A percentile compares a stretch with the other conserved stretches of the same genome.
These are phyloP conservation scores for Russula vinacea DNA, from an alignment of 768 basidiomycete genomes.

Conservation along the genomic window DNA sequence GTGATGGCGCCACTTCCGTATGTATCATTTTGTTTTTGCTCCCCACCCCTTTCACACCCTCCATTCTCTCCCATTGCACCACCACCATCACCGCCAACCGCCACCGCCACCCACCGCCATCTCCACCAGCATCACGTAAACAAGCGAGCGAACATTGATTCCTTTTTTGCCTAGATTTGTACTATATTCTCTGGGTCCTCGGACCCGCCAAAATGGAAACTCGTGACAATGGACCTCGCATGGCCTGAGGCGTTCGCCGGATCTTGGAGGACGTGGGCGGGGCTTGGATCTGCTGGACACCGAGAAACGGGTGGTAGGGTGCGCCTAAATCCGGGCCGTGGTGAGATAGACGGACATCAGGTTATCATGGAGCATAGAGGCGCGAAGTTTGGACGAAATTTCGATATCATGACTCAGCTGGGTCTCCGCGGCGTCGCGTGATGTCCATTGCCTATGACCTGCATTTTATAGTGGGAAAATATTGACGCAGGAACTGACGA, in stretches of 20 bases:
- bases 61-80: background rate
- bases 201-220: background rate
- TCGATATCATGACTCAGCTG: background rate
- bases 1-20: slow-evolving; percentile 49
- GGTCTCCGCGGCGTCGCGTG: background rate
- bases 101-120: slow-evolving; percentile 4
- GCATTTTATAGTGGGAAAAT: background rate
- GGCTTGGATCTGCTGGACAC: background rate
- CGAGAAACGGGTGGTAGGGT: background rate
- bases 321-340: background rate
- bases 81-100: background rate
- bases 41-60: background rate
- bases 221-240: background rate
- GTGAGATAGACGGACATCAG: background rate
- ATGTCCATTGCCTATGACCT: background rate
- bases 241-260: slow-evolving; percentile 1
- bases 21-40: slow-evolving; percentile 31
- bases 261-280: background rate
- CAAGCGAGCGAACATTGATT: background rate
- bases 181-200: background rate
- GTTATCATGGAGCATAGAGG: background rate
- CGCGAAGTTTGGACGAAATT: background rate
- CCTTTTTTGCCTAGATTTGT: slow-evolving; percentile 9
- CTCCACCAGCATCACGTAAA: background rate
- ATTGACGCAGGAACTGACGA: background rate